Conservation (phyloP, 768 basidiomycete species). For the Pisolithus tinctorius region DNA sequence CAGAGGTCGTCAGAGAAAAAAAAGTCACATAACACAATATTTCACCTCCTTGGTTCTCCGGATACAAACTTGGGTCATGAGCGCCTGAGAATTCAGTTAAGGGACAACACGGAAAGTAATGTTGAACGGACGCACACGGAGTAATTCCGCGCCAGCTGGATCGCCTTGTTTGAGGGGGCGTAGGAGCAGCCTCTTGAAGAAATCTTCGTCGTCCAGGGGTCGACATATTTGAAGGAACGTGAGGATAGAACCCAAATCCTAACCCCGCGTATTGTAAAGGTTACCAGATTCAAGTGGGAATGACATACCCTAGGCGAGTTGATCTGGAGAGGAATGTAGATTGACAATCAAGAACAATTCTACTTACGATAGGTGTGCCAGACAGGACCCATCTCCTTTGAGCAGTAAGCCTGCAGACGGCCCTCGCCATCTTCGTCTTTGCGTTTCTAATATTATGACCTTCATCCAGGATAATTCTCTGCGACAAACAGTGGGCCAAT, state of each 20-base stretch:
- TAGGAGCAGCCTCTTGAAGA: constrained; percentile 72
- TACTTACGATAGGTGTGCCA: constrained; percentile 84
- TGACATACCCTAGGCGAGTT: constrained; percentile 62
- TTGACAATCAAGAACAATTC: background rate
- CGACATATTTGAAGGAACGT: constrained; percentile 81
- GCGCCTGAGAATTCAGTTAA: constrained; percentile 36
- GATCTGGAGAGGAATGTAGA: constrained; percentile 39
- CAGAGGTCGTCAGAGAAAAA: constrained; percentile 12
- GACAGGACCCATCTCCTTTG: constrained; percentile 76
- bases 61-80: constrained; percentile 75
- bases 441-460: constrained; percentile 85
- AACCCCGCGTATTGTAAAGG: background rate
- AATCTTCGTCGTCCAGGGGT: constrained; percentile 78
- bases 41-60: constrained; percentile 76
- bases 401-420: constrained; percentile 54
- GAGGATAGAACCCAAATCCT: constrained; percentile 85
- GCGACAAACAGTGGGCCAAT: background rate
- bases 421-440: constrained; percentile 75
- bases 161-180: constrained; percentile 71
- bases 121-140: constrained; percentile 43
- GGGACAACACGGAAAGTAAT: background rate
- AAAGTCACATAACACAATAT: background rate
- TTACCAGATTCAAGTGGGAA: background rate
- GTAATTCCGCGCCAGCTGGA: constrained; percentile 58
- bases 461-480: constrained; percentile 84